Conservation (phyloP, 257 asterid species). For the Penstemon davidsonii region DNA sequence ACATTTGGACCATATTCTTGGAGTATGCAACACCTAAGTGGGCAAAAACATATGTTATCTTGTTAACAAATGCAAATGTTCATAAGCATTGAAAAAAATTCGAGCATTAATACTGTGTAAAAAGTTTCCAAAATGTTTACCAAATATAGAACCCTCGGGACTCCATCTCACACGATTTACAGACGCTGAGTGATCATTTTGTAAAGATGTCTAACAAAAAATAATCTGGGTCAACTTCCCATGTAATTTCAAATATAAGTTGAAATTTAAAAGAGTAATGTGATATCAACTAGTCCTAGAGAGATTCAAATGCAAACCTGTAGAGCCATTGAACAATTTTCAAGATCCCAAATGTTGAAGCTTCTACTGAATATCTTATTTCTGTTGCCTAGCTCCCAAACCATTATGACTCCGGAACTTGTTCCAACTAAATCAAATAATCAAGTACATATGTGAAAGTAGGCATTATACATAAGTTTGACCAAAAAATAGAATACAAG, state of each 20-base stretch:
- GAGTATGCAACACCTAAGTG: constrained; percentile 63
- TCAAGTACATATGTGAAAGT: constrained; percentile 3
- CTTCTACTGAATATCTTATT: constrained; percentile 52
- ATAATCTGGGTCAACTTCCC: not conserved
- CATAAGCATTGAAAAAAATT: too few species aligned
- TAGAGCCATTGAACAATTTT: constrained; percentile 54
- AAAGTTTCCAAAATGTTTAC: constrained; percentile 34
- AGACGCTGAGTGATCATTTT: constrained; percentile 51
- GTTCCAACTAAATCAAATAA: constrained; percentile 49
- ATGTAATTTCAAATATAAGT: not conserved
- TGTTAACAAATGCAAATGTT: not conserved
- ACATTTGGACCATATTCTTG: constrained; percentile 59
- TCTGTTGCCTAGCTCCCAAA: constrained; percentile 56
- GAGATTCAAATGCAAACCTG: constrained; percentile 39
- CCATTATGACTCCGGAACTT: constrained; percentile 54
- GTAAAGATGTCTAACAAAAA: constrained; percentile 46
- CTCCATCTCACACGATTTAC: constrained; percentile 63
- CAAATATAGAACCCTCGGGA: constrained; percentile 60
- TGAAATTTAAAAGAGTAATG: not conserved
- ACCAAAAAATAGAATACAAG: not conserved
- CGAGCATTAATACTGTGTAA: not conserved
- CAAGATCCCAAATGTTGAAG: constrained; percentile 66
- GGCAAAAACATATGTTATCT: constrained; percentile 3
- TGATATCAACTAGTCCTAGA: not conserved
- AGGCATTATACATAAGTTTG: not conserved